Evolutionary conservation across 2,329 filamentous ascomycete genomes (phyloP), one percentile per base, ranked within the genome.

Genomic region (Cladophialophora bantiana): DNA sequence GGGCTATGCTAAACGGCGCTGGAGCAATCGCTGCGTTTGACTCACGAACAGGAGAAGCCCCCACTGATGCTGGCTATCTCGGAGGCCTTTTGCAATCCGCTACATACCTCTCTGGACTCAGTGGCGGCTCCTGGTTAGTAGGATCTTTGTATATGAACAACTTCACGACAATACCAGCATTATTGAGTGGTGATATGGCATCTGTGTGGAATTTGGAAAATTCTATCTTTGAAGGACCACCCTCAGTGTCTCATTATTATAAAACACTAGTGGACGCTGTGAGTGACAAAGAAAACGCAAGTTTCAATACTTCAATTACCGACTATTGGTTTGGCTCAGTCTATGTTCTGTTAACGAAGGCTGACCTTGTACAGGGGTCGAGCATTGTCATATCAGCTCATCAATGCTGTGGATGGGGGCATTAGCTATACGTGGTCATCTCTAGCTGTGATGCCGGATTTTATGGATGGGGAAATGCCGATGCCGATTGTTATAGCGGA

Each of bases 1-100:
- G 93, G 64, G 93, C 93, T 15, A 83, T 96, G 81, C 83, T 94
- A 81, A 94, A 91, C 75, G 92, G 92, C 42, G 93, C 89, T n/a
- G 93, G 93, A 67, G 90, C 89, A 52, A 73, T 96, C 15, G 86
- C 90, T 34, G 93, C 93, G 0, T 94, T 93, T 71, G 93, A 97
- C 77, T 86, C 79, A 72, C 86, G 93, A 18, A 93, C 90, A 0
- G 76, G 82, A 0, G 86, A 87, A 63, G 82, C 88, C 2, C 90
- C 87, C 0, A 79, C 74, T 6, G 74, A 79, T 26, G 3, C 26
- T 3, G 91, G 91, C 3, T 90, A 93, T 56, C 82, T 97, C 26
- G 91, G 93, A 58, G 93, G 93, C 3, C 80, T 96, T 70, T 81
- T 97, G 68, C 93, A 97, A 80, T 85, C 90, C 2, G 80, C 91